Percentiles rank a stretch among this genome's conserved stretches.
Evolutionary conservation across 2,329 filamentous ascomycete genomes (phyloP).

Genomic region (Penicillium sp.): DNA sequence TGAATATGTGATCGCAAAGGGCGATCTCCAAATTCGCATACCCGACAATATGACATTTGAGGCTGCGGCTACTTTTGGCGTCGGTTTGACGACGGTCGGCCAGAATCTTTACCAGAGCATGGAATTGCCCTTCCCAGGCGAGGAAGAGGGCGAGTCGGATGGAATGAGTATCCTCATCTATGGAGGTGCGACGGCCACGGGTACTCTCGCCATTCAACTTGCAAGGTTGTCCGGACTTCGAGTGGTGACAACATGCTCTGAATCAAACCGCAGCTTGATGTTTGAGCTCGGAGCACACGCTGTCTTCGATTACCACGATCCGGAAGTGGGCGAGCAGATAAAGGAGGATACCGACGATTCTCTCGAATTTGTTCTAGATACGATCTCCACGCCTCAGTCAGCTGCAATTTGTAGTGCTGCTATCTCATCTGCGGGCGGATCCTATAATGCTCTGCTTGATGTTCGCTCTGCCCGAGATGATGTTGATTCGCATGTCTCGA

Average conservation of each 20-base stretch:
- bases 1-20: conserved; percentile 57
- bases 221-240: conserved; percentile 36
- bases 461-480: conserved; percentile 20
- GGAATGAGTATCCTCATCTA: conserved; percentile 31
- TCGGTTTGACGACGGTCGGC: conserved; percentile 57
- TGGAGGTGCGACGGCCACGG: conserved; percentile 43
- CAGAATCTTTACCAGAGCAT: conserved; percentile 46
- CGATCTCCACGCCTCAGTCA: conserved; percentile 24
- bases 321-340: conserved; percentile 32
- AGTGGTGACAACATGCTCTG: conserved; percentile 30
- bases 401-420: conserved; percentile 25
- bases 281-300: conserved; percentile 34
- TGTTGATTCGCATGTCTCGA: conserved; percentile 24
- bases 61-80: conserved; percentile 56
- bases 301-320: conserved; percentile 40
- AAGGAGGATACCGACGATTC: conserved; percentile 25
- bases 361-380: conserved; percentile 26
- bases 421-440: conserved; percentile 21
- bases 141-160: neutral
- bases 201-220: conserved; percentile 45
- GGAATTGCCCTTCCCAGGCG: conserved; percentile 31
- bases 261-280: conserved; percentile 22
- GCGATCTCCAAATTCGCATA: conserved; percentile 52
- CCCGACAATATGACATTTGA: conserved; percentile 54
- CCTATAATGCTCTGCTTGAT: conserved; percentile 24